Evolutionary conservation across 352 stramenopile genomes (phyloP), one percentile per base, ranked within the genome.

Genomic region (Globisporangium megalacanthum): DNA sequence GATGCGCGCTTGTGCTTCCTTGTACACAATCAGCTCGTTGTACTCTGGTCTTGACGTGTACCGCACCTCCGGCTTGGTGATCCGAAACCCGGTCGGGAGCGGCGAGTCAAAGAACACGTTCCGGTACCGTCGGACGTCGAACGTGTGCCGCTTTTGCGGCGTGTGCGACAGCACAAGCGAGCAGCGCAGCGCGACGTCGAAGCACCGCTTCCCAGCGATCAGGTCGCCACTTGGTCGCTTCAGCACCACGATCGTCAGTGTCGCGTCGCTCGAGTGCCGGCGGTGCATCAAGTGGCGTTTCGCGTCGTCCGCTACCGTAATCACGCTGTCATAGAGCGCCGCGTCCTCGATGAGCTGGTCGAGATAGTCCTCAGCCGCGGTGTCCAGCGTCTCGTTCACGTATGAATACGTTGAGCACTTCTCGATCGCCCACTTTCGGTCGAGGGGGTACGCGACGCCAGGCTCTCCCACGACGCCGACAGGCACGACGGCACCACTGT

Each of bases 11-110:
- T 89, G 83, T 7, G 66, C 67, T 57, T 89, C 76, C 44, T 93
- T 73, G 75, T 86, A 89, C 58, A 93, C 83, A 37, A 91, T 83
- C 10, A 83, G 65, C 52, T 93, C 83, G 17, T 80, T 76, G 65
- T 88, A 78, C 39, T 45, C 39, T 45, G 39, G 10, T 11, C 13
- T n/a, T 15, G 39, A 45, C 13, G 10, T 8, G 13, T 73, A 36
- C 4, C 55, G 10, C 4, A 13, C 14, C 37, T 45, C 14, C 2
- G 36, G 29, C 29, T 49, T 48, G 8, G 33, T 10, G 8, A 55
- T 29, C 20, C 9, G 54, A 45, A 54, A 54, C 5, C 13, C 33
- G 3, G 45, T 56, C 22, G 46, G 33, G 19, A 58, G 37, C n/a
- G 20, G 41, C 7, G 31, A 36, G 14, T 49, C 41, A 33, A 48